Percentiles rank a stretch among this genome's conserved stretches.
These are phyloP conservation scores for Aquilaria agallochum DNA, from an alignment of 441 rosid genomes.

Conservation along the genomic window DNA sequence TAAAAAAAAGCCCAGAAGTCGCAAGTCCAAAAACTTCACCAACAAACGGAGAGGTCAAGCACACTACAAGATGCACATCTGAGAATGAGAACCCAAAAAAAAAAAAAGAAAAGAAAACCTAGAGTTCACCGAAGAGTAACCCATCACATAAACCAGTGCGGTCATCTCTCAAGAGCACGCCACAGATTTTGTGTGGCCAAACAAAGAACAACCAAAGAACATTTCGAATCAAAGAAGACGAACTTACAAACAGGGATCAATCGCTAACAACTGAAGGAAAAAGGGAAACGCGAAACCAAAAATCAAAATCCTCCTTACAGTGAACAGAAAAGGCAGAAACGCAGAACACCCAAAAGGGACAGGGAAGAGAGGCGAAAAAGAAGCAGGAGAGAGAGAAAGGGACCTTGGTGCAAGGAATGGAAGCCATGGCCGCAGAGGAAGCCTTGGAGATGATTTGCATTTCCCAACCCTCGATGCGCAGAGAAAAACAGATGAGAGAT, in stretches of 20 bases:
- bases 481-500: background rate
- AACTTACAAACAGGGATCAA: background rate
- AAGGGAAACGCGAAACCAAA: background rate
- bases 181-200: too few species aligned
- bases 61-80: too few species aligned
- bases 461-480: constrained; percentile 7
- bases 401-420: constrained; percentile 74
- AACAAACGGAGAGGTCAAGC: too few species aligned
- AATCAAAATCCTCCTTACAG: background rate
- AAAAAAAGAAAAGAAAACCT: too few species aligned
- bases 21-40: too few species aligned
- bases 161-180: too few species aligned
- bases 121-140: too few species aligned
- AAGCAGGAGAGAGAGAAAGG: constrained; percentile 12
- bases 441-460: constrained; percentile 76
- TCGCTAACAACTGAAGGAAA: background rate
- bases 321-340: background rate
- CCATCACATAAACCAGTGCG: too few species aligned
- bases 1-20: too few species aligned
- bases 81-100: background rate
- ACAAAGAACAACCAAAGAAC: too few species aligned
- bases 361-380: background rate
- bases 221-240: too few species aligned
- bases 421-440: constrained; percentile 67
- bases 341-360: too few species aligned